Conservation (phyloP, 2,329 filamentous ascomycete species). For the Pseudogymnoascus sp. region DNA sequence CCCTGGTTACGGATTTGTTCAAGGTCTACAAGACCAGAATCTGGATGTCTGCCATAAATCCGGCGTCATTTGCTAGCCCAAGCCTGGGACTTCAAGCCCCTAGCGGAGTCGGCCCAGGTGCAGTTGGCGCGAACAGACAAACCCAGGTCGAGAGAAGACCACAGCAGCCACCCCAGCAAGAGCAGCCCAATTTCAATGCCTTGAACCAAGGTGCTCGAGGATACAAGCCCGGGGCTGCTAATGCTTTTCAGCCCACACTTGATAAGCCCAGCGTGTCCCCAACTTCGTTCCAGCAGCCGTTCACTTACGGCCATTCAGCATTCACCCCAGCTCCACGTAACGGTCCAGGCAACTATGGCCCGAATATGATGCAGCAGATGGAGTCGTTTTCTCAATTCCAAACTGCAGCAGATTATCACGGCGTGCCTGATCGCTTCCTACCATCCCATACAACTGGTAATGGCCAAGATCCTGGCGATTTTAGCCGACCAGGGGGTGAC, state of each 20-base stretch:
- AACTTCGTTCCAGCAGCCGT: constrained; percentile 34
- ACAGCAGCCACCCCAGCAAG: constrained; percentile 22
- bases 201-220: constrained; percentile 19
- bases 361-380: constrained; percentile 34
- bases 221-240: constrained; percentile 37
- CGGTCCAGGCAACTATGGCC: constrained; percentile 31
- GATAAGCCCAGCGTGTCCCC: constrained; percentile 32
- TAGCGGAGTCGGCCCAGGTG: constrained; percentile 59
- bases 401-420: constrained; percentile 38
- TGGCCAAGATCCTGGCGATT: constrained; percentile 34
- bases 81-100: constrained; percentile 65
- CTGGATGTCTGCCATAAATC: constrained; percentile 99
- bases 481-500: constrained; percentile 37
- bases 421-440: constrained; percentile 42
- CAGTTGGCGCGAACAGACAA: constrained; percentile 49
- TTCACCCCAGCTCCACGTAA: constrained; percentile 38
- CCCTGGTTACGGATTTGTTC: constrained; percentile 92
- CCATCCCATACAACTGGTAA: constrained; percentile 33
- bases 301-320: constrained; percentile 39
- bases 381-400: constrained; percentile 40
- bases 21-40: constrained; percentile 99
- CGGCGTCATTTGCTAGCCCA: constrained; percentile 83
- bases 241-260: constrained; percentile 38
- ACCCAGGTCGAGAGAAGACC: constrained; percentile 35
- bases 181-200: constrained; percentile 26